phyloP scores from a whole-genome alignment of 768 basidiomycete genomes.

The Sporobolomyces roseus region DNA sequence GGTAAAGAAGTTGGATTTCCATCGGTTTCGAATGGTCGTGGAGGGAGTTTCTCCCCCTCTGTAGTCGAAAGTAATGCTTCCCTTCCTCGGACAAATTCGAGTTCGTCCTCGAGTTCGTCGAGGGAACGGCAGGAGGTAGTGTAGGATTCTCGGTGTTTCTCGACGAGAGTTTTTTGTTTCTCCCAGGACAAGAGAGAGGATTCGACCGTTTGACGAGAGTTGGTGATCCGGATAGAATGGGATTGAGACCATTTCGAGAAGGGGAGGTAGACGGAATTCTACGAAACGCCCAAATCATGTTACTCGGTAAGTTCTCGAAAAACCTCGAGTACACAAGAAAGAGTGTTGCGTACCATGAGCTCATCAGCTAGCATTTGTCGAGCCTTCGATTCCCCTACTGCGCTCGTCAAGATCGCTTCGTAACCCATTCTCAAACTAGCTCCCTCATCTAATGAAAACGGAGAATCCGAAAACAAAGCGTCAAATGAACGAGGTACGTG shows the following conservation, averaged over 20 bases:
- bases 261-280: constrained; percentile 26
- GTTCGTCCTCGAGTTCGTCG: constrained; percentile 36
- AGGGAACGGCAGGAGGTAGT: constrained; percentile 21
- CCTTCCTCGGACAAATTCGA: constrained; percentile 17
- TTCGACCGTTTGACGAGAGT: constrained; percentile 2
- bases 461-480: too few species aligned
- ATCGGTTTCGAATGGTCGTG: constrained; percentile 27
- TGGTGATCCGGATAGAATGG: constrained; percentile 1
- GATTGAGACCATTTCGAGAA: constrained; percentile 25
- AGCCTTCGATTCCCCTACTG: constrained; percentile 25
- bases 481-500: not conserved
- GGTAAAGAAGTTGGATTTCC: not conserved
- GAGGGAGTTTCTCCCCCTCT: constrained; percentile 7
- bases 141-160: constrained; percentile 8
- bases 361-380: constrained; percentile 26
- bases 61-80: not conserved
- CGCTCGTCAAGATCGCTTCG: constrained; percentile 30
- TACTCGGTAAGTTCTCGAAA: not conserved
- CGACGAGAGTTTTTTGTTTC: not conserved
- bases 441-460: constrained; percentile 29
- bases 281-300: too few species aligned
- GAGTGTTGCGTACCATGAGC: constrained; percentile 5
- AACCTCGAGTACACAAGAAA: not conserved
- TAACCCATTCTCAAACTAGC: constrained; percentile 30
- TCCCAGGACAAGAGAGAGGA: constrained; percentile 10